Base-by-base conservation (phyloP, 169 alveolate species). In the Fabrea salina region DNA sequence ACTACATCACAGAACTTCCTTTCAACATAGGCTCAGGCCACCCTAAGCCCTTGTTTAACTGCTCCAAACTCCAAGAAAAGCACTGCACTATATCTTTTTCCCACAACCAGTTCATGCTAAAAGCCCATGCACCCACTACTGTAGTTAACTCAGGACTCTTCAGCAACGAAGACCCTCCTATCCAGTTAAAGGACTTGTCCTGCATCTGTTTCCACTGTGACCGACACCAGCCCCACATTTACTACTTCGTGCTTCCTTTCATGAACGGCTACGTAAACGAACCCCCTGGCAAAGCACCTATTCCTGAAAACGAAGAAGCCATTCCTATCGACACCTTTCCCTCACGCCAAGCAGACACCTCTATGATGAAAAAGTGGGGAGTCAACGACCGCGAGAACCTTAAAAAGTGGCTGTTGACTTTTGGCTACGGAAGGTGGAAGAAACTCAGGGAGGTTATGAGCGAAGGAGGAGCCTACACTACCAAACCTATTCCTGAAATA, bases 391-490 rank as follows among this genome's bases (percentile, higher is more conserved):
- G 88, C 78, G 97, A 94, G 53, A 40, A 74, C 27, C 78, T 94
- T n/a, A 94, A 94, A 70, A 91, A 91, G 70, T 87, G 88, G 67
- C 76, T 94, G 3, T 71, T 94, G 22, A 58, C 82, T 54, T 94
- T 72, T 81, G 97, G 97, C 4, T 94, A 94, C 84, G 92, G 94
- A 32, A 82, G 97, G 71, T 94, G 97, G 96, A 85, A 87, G 39
- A 86, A 91, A 68, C 88, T 93, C 16, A 86, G 85, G 76, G 82
- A 84, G 44, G 58, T 86, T 40, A 74, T 57, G 41, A 50, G 72
- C 47, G 80, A 82, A 16, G 88, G 89, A 40, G 88, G 88, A 27
- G 72, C 83, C 22, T 82, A 91, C 58, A 79, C 35, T 27, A 81
- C 85, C 53, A 94, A 90, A 75, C 50, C 91, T 4, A 89, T 87